phyloP scores from a whole-genome alignment of 257 asterid species.

The Lycium ferocissimum region DNA sequence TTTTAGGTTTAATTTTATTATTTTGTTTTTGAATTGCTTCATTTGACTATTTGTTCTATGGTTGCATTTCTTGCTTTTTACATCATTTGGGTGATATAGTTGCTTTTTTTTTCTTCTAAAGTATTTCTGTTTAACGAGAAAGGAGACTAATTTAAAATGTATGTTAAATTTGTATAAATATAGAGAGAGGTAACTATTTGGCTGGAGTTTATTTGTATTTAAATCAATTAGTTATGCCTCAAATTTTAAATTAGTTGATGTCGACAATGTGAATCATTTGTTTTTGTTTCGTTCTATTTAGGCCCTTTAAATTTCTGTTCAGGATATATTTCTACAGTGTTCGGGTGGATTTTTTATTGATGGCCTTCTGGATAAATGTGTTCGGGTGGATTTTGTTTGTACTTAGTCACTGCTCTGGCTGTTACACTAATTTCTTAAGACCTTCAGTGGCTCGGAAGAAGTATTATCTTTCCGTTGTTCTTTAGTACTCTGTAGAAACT shows the following conservation, averaged over 20 bases:
- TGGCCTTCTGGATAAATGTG: not conserved
- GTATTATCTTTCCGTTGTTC: not conserved
- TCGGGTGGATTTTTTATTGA: not conserved
- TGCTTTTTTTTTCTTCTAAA: too few relatives aligned
- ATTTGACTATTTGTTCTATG: not conserved
- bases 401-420: not conserved
- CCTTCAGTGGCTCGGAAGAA: not conserved
- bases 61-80: not conserved
- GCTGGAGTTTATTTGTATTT: not conserved
- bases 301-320: not conserved
- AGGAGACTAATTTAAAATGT: not conserved
- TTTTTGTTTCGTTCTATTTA: not conserved
- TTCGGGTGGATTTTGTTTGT: slow-evolving; percentile 9
- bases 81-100: not conserved
- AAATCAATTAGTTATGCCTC: not conserved
- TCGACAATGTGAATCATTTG: not conserved
- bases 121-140: too few relatives aligned
- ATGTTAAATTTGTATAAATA: not conserved
- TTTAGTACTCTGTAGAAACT: not conserved
- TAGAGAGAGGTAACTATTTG: not conserved
- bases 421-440: not conserved
- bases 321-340: not conserved
- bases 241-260: not conserved
- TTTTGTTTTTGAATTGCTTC: not conserved
- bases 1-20: not conserved